Evolutionary conservation across 2,329 filamentous ascomycete genomes (phyloP), one percentile per base, ranked within the genome.

Genomic region (Colletotrichum sp.): DNA sequence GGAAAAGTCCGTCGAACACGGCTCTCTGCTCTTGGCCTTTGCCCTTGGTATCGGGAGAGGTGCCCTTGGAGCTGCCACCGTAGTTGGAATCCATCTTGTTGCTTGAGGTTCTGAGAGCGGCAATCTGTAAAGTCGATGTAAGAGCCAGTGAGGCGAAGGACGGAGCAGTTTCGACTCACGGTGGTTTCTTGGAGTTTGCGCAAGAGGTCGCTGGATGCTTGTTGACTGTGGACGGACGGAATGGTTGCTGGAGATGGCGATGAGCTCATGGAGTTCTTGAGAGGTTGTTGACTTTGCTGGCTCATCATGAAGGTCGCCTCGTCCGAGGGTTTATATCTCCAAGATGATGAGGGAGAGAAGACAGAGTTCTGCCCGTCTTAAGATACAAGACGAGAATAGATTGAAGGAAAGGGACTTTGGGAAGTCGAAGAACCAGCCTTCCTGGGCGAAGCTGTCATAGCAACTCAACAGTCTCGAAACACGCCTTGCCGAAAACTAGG

Each of bases 1-100:
- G 79, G 12, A 80, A 69, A 16, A 80, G 71, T 24, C 77, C 79
- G n/a, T 80, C 79, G 64, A 80, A 75, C 12, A 80, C 71, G 34
- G 34, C 68, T 6, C 68, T 44, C 36, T 77, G 74, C 28, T 71
- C 60, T 39, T 66, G 57, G 8, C 65, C 68, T 32, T 76, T 77
- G 28, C 71, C 75, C 28, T 77, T 78, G 69, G 49, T 44, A 36
- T 76, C 72, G 16, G 76, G 67, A 6, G 69, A 73, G 21, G 76
- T 69, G 18, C 44, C 72, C 68, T 77, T 79, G 26, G 78, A 78
- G 67, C 71, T 78, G 67, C 74, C 52, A 26, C 77, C 69, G 26
- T 69, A 64, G 57, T 64, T 26, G 6, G 71, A 63, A 39, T 78
- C 63, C 77, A 78, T 77, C 3, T 62, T 49, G n/a, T 65, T 70